Conservation (phyloP, 495 filamentous ascomycete genomes). For the Terfezia boudieri region DNA sequence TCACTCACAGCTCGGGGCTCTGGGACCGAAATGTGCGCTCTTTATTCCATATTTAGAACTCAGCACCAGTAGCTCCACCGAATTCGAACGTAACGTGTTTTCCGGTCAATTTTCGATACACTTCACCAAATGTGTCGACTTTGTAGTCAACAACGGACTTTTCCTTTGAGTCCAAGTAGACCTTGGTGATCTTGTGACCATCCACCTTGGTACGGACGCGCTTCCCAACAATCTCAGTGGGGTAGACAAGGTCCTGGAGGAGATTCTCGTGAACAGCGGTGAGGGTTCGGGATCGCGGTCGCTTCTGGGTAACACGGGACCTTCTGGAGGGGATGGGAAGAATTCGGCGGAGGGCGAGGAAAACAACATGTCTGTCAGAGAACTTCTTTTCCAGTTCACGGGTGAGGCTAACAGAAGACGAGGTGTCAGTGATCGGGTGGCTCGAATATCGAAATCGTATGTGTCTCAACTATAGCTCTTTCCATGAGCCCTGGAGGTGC, state of each 20-base stretch:
- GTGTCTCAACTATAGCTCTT: background rate
- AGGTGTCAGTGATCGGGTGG: conserved; percentile 3
- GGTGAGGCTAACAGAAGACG: conserved; percentile 44
- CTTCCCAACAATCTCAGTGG: conserved; percentile 99
- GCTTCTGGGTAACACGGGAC: conserved; percentile 95
- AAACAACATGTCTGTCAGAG: conserved; percentile 98
- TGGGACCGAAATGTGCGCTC: no score
- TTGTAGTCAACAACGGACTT: conserved; percentile 93
- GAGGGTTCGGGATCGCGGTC: conserved; percentile 86
- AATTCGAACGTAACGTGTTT: conserved; percentile 93
- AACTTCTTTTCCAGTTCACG: conserved; percentile 99
- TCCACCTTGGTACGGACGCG: conserved; percentile 89
- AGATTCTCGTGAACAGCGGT: conserved; percentile 96
- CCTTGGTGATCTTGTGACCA: conserved; percentile 89
- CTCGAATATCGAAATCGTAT: conserved; percentile 2
- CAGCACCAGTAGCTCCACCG: conserved; percentile 41
- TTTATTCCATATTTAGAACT: conserved; percentile 43
- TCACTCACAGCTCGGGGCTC: no score
- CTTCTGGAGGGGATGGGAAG: conserved; percentile 93
- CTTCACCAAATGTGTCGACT: conserved; percentile 96
- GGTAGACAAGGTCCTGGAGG: conserved; percentile 89
- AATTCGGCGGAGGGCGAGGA: conserved; percentile 96
- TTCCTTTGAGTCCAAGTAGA: conserved; percentile 99
- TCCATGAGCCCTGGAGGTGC: background rate
- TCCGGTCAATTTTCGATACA: conserved; percentile 89